These are phyloP conservation scores for Neurospora hispaniola DNA, from an alignment of 495 filamentous ascomycete species.

Conservation along the genomic window DNA sequence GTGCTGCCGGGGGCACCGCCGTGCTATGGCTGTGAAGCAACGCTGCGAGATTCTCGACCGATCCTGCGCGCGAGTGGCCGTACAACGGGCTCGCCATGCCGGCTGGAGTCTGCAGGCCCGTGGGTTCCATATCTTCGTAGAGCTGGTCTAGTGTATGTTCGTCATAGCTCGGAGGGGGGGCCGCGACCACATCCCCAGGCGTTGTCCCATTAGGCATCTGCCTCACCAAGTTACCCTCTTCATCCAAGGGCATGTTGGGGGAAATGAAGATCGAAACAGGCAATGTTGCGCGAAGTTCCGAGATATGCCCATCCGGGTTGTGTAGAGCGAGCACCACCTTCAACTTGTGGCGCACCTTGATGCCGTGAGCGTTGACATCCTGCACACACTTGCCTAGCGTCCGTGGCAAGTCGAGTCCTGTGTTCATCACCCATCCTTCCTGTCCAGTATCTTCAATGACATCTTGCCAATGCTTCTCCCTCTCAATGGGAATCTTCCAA, in stretches of 20 bases:
- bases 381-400: slow-evolving; percentile 72
- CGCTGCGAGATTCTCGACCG: slow-evolving; percentile 61
- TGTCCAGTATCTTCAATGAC: slow-evolving; percentile 59
- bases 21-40: slow-evolving; percentile 27
- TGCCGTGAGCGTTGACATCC: slow-evolving; percentile 69
- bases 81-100: slow-evolving; percentile 67
- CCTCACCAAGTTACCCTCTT: slow-evolving; percentile 60
- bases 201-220: slow-evolving; percentile 34
- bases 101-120: slow-evolving; percentile 61
- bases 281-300: slow-evolving; percentile 79
- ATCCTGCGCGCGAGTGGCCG: slow-evolving; percentile 63
- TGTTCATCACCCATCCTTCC: slow-evolving; percentile 66
- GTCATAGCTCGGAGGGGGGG: slow-evolving; percentile 80
- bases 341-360: slow-evolving; percentile 81
- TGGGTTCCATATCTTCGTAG: slow-evolving; percentile 72
- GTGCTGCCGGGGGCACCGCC: slow-evolving; percentile 47
- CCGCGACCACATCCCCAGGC: slow-evolving; percentile 25
- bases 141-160: slow-evolving; percentile 79
- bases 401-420: slow-evolving; percentile 62
- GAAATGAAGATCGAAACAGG: slow-evolving; percentile 90
- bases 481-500: slow-evolving; percentile 50
- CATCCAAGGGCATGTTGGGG: slow-evolving; percentile 73
- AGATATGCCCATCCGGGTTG: slow-evolving; percentile 89
- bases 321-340: slow-evolving; percentile 76
- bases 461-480: slow-evolving; percentile 50